phyloP scores from a whole-genome alignment of 2,329 filamentous ascomycete genomes.

The Fusarium coicis region DNA sequence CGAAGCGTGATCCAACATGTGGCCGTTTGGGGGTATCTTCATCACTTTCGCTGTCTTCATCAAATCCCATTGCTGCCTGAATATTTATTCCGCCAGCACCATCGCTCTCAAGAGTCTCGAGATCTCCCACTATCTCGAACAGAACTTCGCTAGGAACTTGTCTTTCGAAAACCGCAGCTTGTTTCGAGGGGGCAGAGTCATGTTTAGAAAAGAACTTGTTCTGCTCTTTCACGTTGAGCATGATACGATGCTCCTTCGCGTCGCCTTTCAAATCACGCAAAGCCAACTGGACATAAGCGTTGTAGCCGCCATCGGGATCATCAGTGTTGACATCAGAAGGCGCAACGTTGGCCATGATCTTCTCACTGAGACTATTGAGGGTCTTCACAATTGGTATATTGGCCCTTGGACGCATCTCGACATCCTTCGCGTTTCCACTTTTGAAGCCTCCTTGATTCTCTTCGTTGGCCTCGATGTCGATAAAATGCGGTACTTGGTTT shows the following conservation, averaged over 20 bases:
- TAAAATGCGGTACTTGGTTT: conserved; percentile 83
- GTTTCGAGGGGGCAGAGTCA: conserved; percentile 58
- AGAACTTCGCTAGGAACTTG: conserved; percentile 78
- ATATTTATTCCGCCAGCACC: conserved; percentile 67
- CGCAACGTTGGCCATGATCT: conserved; percentile 88
- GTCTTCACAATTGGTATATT: conserved; percentile 91
- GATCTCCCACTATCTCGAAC: conserved; percentile 69
- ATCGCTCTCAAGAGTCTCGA: conserved; percentile 63
- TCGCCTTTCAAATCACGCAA: conserved; percentile 84
- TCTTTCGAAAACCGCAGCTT: conserved; percentile 68
- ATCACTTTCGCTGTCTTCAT: conserved; percentile 76
- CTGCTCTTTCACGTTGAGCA: conserved; percentile 89
- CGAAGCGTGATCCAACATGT: conserved; percentile 76
- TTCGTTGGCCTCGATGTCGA: conserved; percentile 94
- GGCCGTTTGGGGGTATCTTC: conserved; percentile 64
- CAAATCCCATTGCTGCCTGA: conserved; percentile 72
- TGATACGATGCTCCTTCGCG: conserved; percentile 78
- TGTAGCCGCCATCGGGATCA: conserved; percentile 69
- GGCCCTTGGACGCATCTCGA: conserved; percentile 85
- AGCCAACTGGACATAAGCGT: conserved; percentile 79
- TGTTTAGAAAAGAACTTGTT: conserved; percentile 80
- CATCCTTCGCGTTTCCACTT: conserved; percentile 85
- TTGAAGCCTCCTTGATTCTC: conserved; percentile 89
- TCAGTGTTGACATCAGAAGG: conserved; percentile 77
- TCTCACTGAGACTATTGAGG: conserved; percentile 90